Base-by-base conservation (phyloP, 495 filamentous ascomycete species). In the Niebla homalea region DNA sequence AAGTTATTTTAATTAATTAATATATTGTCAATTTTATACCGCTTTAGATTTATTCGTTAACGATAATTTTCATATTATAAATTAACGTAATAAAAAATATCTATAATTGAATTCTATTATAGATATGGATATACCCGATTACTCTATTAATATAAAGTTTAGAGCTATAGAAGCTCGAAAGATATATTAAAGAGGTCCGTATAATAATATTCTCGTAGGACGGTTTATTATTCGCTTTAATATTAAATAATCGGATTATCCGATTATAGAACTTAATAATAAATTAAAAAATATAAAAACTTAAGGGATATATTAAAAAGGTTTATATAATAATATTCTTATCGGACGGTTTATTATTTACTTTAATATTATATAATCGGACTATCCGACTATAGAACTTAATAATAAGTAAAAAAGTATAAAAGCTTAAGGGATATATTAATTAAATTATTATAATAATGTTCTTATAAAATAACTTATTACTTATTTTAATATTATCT, bases 41-140 rank as follows among this genome's bases (percentile, higher is more conserved):
- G 36, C 59, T 26, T 26, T 26, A 67, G 48, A 21, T 59, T 49
- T 66, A 63, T 44, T 50, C 35, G 43, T 50, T 62, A 7, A 62
- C 57, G 5, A 51, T 73, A 10, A 18, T 67, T 10, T 70, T 70
- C 57, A 50, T 61, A 36, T 67, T 63, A 25, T 29, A 53, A 40
- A 57, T 12, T 18, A 60, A 62, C 48, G 53, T 64, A 23, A 57
- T 66, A 20, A 50, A 58, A 19, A 50, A 1, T 74, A 5, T 47
- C 25, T 47, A 20, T 14, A 14, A 35, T 20, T n/a, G 12, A 36
- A 15, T 47, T 47, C 26, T 19, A 36, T 36, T 19, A 47, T 47
- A 20, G 44, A 47, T 47, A 47, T 25, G 2, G 25, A 47, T 5
- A 36, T 47, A 8, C 18, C 44, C 16, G 18, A 47, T 47, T 20